Evolutionary conservation across 1,284 basidiomycete species (phyloP).

Genomic region (Malassezia caprae): DNA sequence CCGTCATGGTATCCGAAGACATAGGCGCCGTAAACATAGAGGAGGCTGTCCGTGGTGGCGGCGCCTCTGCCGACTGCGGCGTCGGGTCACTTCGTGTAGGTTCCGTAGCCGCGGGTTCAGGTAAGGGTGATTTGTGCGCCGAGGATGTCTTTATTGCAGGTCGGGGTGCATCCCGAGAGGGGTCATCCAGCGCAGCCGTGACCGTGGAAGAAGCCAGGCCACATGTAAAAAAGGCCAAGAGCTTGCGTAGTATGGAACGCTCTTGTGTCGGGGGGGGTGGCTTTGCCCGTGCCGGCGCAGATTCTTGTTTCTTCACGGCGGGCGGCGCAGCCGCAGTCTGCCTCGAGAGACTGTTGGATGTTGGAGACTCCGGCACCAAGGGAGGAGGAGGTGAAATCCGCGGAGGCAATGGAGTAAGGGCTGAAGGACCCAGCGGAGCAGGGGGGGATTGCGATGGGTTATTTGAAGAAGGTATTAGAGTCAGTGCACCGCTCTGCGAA

Average conservation of each 20-base stretch:
- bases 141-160: not conserved
- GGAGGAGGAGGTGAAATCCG: not conserved
- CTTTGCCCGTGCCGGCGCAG: not conserved
- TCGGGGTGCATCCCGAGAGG: not conserved
- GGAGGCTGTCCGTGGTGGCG: not conserved
- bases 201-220: not conserved
- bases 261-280: not conserved
- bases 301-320: not conserved
- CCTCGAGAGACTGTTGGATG: not conserved
- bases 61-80: not conserved
- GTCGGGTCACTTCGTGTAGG: not conserved
- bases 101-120: not conserved
- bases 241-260: not conserved
- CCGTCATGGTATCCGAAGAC: not conserved
- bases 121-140: not conserved
- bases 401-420: not conserved
- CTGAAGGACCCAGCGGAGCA: not conserved
- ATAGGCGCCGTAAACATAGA: not conserved
- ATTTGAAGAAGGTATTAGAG: not conserved
- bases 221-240: not conserved
- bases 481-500: not conserved
- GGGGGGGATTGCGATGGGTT: not conserved
- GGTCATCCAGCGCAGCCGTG: not conserved
- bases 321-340: not conserved
- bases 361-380: not conserved